phyloP scores from a whole-genome alignment of 371 early-diverging fungal genomes.

The Mucor ambiguus region DNA sequence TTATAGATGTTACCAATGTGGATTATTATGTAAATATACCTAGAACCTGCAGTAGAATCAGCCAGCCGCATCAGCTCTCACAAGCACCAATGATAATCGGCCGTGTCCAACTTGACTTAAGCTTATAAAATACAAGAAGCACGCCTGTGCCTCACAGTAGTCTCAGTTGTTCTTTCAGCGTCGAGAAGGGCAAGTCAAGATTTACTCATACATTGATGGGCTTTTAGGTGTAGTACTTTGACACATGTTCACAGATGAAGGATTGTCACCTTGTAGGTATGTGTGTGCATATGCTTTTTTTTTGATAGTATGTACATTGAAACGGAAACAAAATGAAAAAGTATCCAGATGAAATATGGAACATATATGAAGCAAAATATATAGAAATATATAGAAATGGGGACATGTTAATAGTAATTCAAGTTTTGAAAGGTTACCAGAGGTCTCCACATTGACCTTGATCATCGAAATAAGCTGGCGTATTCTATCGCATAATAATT shows the following conservation, averaged over 20 bases:
- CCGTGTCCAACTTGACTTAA: no score
- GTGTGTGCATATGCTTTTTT: not conserved
- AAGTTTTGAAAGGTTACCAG: not conserved
- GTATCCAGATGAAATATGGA: not conserved
- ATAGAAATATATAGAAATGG: no score
- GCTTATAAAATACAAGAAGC: no score
- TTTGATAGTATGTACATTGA: not conserved
- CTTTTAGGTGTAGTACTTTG: not conserved
- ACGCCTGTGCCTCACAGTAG: no score
- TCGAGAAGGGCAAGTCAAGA: not conserved
- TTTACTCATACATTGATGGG: not conserved
- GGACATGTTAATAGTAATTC: not conserved
- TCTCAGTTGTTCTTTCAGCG: not conserved
- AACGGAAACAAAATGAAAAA: not conserved
- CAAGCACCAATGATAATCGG: no score
- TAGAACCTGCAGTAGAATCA: no score
- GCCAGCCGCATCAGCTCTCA: no score
- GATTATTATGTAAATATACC: no score
- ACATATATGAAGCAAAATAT: not conserved
- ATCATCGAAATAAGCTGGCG: not conserved
- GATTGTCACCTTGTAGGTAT: not conserved
- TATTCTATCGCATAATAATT: not conserved
- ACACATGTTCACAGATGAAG: not conserved
- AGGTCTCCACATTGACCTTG: slow-evolving; percentile 15
- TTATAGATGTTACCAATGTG: no score